Evolutionary conservation across 2,329 filamentous ascomycete genomes (phyloP).

Genomic region (Beauveria pseudobassiana): DNA sequence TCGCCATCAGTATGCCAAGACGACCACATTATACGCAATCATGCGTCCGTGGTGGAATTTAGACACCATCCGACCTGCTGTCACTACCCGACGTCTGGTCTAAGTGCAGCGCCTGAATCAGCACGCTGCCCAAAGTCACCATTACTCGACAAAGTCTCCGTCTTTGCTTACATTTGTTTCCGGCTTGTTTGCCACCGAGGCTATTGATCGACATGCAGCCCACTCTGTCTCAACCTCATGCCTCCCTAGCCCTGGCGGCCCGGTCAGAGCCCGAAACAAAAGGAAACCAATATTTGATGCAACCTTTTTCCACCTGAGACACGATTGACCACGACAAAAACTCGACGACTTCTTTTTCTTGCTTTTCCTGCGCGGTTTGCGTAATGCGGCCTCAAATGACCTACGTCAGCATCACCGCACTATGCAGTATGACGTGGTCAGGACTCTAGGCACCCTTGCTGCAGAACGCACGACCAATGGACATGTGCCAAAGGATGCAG

Average conservation of each 20-base stretch:
- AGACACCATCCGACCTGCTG: neutral
- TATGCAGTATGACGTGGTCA: slow-evolving; percentile 7
- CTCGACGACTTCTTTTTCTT: neutral
- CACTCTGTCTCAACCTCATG: neutral
- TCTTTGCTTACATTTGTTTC: neutral
- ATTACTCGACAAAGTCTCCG: neutral
- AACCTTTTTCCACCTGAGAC: neutral
- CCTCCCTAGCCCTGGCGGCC: neutral
- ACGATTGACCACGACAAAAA: neutral
- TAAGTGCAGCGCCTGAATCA: neutral
- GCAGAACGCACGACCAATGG: neutral
- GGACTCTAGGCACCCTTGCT: neutral
- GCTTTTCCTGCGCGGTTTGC: neutral
- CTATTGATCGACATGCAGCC: slow-evolving; percentile 2
- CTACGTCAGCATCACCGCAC: neutral
- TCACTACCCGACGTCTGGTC: neutral
- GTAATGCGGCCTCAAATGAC: neutral
- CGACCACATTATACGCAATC: neutral
- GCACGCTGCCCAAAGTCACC: neutral
- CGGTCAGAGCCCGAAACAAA: neutral
- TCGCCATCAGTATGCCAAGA: neutral
- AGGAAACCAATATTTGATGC: neutral
- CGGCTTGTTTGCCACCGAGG: neutral
- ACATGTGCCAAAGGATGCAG: neutral
- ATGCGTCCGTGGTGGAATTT: neutral